phyloP scores from a whole-genome alignment of 2,329 filamentous ascomycete species.

The Pseudodiploospora longispora region DNA sequence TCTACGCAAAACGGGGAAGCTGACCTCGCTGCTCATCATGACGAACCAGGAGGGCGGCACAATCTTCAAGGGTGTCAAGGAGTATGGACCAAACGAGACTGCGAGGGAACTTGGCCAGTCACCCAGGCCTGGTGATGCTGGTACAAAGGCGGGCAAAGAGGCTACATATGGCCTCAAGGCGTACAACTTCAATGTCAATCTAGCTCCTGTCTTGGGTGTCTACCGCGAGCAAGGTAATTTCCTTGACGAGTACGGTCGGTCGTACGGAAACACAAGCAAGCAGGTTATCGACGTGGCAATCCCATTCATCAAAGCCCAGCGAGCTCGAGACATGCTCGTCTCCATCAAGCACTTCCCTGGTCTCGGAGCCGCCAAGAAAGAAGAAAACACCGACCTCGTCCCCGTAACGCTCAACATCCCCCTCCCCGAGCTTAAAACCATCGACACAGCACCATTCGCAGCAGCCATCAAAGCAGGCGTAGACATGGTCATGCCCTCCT shows the following conservation, averaged over 20 bases:
- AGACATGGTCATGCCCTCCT: slow-evolving; percentile 8
- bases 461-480: slow-evolving; percentile 9
- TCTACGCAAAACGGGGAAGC: slow-evolving; percentile 3
- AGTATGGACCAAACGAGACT: slow-evolving; percentile 3
- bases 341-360: slow-evolving; percentile 9
- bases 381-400: slow-evolving; percentile 7
- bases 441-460: slow-evolving; percentile 5
- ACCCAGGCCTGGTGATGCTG: slow-evolving; percentile 1
- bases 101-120: slow-evolving; percentile 5
- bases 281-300: slow-evolving; percentile 7
- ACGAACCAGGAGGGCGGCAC: slow-evolving; percentile 10
- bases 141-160: slow-evolving; percentile 5
- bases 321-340: slow-evolving; percentile 3
- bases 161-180: slow-evolving; percentile 2
- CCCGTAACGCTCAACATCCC: slow-evolving; percentile 8
- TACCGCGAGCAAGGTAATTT: slow-evolving; percentile 7
- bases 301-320: slow-evolving; percentile 10
- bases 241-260: slow-evolving; percentile 1
- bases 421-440: slow-evolving; percentile 2
- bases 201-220: slow-evolving; percentile 8
- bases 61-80: slow-evolving; percentile 5
- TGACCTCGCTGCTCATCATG: slow-evolving; percentile 6
- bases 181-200: slow-evolving; percentile 7
- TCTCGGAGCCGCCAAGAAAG: slow-evolving; percentile 7
- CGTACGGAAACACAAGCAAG: slow-evolving; percentile 6